Evolutionary conservation across 2,329 filamentous ascomycete species (phyloP).

Genomic region (Sclerotinia glacialis): DNA sequence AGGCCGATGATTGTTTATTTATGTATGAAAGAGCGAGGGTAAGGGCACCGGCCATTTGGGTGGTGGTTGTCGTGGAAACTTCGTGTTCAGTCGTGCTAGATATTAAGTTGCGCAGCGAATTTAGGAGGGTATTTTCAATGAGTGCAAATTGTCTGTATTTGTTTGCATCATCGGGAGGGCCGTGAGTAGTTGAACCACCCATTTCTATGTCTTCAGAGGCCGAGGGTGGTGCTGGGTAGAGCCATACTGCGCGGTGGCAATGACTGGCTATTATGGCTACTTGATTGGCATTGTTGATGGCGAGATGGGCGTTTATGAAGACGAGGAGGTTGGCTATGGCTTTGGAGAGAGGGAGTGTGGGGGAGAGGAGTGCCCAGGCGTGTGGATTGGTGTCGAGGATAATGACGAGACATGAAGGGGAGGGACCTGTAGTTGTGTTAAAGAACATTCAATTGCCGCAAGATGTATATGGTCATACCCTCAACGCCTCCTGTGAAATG

Average conservation of each 20-base stretch:
- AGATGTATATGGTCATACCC: slow-evolving; percentile 41
- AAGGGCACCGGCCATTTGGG: slow-evolving; percentile 85
- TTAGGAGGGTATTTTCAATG: slow-evolving; percentile 76
- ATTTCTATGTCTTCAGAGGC: slow-evolving; percentile 56
- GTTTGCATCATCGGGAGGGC: slow-evolving; percentile 55
- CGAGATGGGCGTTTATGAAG: slow-evolving; percentile 94
- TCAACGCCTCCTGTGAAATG: slow-evolving; percentile 49
- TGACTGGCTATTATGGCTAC: slow-evolving; percentile 91
- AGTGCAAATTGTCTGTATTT: slow-evolving; percentile 92
- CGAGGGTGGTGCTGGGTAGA: slow-evolving; percentile 65
- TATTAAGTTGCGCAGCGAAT: slow-evolving; percentile 72
- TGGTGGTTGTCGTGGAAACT: slow-evolving; percentile 68
- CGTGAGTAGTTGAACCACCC: slow-evolving; percentile 44
- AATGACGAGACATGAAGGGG: slow-evolving; percentile 82
- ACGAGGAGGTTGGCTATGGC: slow-evolving; percentile 87
- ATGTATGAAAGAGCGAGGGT: slow-evolving; percentile 88
- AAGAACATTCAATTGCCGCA: background rate
- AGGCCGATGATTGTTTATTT: slow-evolving; percentile 58
- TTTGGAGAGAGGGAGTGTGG: slow-evolving; percentile 74
- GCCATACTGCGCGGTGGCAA: slow-evolving; percentile 79
- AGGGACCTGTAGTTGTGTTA: slow-evolving; percentile 45
- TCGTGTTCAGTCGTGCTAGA: slow-evolving; percentile 61
- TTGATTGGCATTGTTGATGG: slow-evolving; percentile 89
- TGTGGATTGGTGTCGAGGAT: slow-evolving; percentile 95
- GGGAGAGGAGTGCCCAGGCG: slow-evolving; percentile 78